phyloP scores from a whole-genome alignment of 2,329 filamentous ascomycete species.

The Didymella keratinophila region DNA sequence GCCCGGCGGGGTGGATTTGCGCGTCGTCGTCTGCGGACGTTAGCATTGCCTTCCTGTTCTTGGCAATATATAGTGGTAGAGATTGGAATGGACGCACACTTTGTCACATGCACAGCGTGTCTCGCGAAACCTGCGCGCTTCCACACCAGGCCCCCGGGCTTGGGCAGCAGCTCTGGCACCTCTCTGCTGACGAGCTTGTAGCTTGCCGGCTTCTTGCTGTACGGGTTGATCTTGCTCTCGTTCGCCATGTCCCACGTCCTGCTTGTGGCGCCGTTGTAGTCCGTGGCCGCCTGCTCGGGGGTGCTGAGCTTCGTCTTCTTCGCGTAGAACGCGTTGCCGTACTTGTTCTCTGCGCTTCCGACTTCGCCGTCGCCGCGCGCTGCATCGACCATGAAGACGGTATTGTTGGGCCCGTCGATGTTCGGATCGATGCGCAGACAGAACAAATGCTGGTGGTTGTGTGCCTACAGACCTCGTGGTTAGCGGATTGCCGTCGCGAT shows the following conservation, averaged over 20 bases:
- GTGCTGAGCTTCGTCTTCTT: conserved; percentile 82
- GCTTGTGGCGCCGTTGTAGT: conserved; percentile 81
- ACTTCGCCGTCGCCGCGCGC: conserved; percentile 74
- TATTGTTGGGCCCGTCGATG: conserved; percentile 84
- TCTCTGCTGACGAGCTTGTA: conserved; percentile 93
- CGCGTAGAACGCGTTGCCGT: conserved; percentile 90
- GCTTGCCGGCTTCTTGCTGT: conserved; percentile 81
- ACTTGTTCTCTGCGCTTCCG: conserved; percentile 81
- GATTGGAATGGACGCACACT: conserved; percentile 67
- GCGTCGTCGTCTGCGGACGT: conserved; percentile 71
- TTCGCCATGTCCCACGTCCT: conserved; percentile 93
- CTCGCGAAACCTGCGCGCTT: conserved; percentile 88
- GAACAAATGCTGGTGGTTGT: conserved; percentile 97
- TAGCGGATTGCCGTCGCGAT: too few species aligned
- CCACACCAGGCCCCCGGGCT: conserved; percentile 83
- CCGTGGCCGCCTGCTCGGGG: conserved; percentile 71
- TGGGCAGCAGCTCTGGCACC: conserved; percentile 79
- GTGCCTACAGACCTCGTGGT: too few species aligned
- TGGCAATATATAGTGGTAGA: neutral
- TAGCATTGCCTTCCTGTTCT: conserved; percentile 9
- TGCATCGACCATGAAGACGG: conserved; percentile 83
- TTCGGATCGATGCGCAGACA: conserved; percentile 88
- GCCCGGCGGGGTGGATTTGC: conserved; percentile 84
- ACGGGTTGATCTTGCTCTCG: conserved; percentile 81
- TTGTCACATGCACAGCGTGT: conserved; percentile 87